Evolutionary conservation across 495 filamentous ascomycete genomes (phyloP).

Genomic region (Xylaria longipes): DNA sequence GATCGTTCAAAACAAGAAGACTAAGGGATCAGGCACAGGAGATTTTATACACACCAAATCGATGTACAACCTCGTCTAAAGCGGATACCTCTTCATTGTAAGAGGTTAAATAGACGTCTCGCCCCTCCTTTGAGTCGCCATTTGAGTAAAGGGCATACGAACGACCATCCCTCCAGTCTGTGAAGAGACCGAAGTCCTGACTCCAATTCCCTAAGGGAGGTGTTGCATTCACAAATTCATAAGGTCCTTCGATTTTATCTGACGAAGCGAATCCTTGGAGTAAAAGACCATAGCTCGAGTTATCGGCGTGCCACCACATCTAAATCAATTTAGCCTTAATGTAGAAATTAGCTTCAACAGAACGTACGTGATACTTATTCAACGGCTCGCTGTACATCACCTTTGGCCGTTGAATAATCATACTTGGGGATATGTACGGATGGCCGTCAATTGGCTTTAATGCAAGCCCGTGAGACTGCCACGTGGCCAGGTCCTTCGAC

Average conservation of each 20-base stretch:
- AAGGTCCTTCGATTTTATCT: constrained; percentile 48
- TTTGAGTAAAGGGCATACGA: constrained; percentile 54
- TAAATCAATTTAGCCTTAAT: constrained; percentile 28
- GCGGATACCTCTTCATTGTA: constrained; percentile 46
- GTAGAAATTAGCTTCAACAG: background rate
- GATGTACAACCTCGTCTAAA: constrained; percentile 47
- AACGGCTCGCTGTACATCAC: constrained; percentile 48
- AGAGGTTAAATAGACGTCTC: constrained; percentile 51
- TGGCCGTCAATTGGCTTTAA: constrained; percentile 48
- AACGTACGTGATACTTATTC: constrained; percentile 47
- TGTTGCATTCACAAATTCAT: constrained; percentile 47
- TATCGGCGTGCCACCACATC: constrained; percentile 60
- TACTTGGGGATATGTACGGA: constrained; percentile 43
- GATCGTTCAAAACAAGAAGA: background rate
- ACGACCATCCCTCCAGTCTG: constrained; percentile 50
- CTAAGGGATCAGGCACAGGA: no score
- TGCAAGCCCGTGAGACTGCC: constrained; percentile 48
- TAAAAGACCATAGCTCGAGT: constrained; percentile 50
- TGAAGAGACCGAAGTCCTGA: constrained; percentile 55
- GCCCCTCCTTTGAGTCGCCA: constrained; percentile 46
- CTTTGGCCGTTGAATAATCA: constrained; percentile 54
- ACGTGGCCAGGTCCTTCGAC: constrained; percentile 50
- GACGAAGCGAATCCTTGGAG: constrained; percentile 51
- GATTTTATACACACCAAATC: no score
- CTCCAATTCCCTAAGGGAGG: constrained; percentile 55